phyloP scores from a whole-genome alignment of 768 basidiomycete genomes.

The Trametes punicea region DNA sequence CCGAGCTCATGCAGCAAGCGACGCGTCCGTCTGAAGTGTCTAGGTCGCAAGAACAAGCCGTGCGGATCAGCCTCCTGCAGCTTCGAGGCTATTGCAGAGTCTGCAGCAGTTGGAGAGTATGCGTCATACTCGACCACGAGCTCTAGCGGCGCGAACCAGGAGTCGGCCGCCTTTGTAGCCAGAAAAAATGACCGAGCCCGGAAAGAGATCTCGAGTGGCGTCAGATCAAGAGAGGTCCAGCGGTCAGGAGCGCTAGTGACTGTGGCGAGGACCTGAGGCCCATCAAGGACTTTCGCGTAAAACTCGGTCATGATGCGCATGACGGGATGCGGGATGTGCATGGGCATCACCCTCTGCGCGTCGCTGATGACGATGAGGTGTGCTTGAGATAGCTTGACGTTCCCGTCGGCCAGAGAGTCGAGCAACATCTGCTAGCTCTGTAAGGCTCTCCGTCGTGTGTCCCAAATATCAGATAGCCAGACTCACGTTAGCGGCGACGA shows the following conservation, averaged over 20 bases:
- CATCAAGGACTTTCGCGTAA: constrained; percentile 28
- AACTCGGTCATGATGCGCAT: constrained; percentile 45
- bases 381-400: constrained; percentile 42
- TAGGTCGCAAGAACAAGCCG: constrained; percentile 37
- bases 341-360: constrained; percentile 36
- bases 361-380: constrained; percentile 44
- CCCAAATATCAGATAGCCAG: constrained; percentile 1
- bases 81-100: constrained; percentile 44
- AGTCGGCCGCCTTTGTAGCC: not conserved
- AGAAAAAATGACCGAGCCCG: constrained; percentile 11
- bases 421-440: constrained; percentile 36
- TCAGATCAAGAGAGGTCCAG: constrained; percentile 11
- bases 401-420: constrained; percentile 35
- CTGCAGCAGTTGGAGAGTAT: constrained; percentile 28
- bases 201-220: constrained; percentile 9
- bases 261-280: constrained; percentile 8
- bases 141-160: constrained; percentile 9
- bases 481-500: constrained; percentile 41
- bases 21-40: constrained; percentile 46
- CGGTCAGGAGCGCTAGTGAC: constrained; percentile 12
- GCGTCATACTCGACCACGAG: constrained; percentile 52
- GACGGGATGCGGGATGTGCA: constrained; percentile 35
- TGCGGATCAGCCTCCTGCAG: constrained; percentile 44
- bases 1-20: constrained; percentile 55
- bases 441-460: not conserved